Percentiles rank a stretch among this genome's conserved stretches.
Conservation (phyloP, 495 filamentous ascomycete genomes). For the Tuber brumale region DNA sequence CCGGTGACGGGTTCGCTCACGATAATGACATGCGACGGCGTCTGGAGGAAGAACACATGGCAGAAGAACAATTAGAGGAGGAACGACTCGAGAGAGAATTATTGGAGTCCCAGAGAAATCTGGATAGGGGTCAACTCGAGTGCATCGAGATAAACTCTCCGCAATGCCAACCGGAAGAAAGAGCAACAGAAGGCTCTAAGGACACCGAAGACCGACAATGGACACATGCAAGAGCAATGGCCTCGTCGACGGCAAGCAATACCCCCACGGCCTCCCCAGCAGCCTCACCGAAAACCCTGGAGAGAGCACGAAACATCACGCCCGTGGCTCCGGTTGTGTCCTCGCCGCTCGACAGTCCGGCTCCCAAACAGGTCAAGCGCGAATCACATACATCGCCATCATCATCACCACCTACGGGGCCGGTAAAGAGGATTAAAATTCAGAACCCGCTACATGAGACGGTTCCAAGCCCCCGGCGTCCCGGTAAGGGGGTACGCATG, state of each 20-base stretch:
- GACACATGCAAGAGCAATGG: neutral
- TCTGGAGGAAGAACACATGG: conserved; percentile 21
- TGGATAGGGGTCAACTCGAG: conserved; percentile 14
- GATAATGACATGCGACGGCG: conserved; percentile 55
- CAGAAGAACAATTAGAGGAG: conserved; percentile 9
- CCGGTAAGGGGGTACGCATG: conserved; percentile 3
- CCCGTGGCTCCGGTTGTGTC: neutral
- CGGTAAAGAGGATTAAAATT: neutral
- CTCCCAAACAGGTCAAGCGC: neutral
- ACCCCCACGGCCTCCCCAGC: conserved; percentile 5
- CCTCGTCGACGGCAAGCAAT: conserved; percentile 12
- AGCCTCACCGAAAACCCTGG: conserved; percentile 11
- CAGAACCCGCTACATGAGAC: neutral
- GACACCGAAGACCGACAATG: neutral
- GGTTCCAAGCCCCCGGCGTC: neutral
- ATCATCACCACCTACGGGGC: conserved; percentile 10
- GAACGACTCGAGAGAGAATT: conserved; percentile 14
- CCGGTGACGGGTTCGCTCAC: conserved; percentile 54
- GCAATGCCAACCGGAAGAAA: neutral
- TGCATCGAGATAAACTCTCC: neutral
- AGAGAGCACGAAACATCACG: neutral
- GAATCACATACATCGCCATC: conserved; percentile 11
- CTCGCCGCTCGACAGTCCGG: neutral
- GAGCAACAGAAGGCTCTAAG: neutral
- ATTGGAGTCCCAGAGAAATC: conserved; percentile 22